Percentiles rank a stretch among this genome's conserved stretches.
phyloP scores from a whole-genome alignment of 2,329 filamentous ascomycete species.

The Aspergillus fijiensis region DNA sequence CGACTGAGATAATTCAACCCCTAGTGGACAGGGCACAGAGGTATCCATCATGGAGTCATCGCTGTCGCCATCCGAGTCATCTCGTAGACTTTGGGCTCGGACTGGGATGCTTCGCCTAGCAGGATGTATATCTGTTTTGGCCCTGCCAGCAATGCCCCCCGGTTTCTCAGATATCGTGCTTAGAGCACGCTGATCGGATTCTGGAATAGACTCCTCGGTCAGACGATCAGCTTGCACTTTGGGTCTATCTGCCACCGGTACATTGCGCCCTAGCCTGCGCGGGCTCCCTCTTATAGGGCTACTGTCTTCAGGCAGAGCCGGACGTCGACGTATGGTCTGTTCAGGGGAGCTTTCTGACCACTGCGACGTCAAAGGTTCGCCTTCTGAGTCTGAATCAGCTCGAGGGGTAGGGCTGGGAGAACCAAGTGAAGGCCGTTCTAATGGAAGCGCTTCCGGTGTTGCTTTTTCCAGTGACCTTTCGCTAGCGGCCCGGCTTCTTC shows the following conservation, averaged over 20 bases:
- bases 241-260: constrained; percentile 1
- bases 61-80: constrained; percentile 24
- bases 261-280: neutral
- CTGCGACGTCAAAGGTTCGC: constrained; percentile 9
- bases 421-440: constrained; percentile 1
- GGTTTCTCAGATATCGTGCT: neutral
- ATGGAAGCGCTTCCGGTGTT: neutral
- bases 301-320: constrained; percentile 30
- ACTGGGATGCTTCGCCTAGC: neutral
- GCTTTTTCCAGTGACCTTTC: neutral
- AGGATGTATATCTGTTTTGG: neutral
- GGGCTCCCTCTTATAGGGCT: constrained; percentile 21
- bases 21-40: constrained; percentile 34
- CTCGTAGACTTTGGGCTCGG: neutral
- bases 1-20: constrained; percentile 22
- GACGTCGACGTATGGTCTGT: constrained; percentile 8
- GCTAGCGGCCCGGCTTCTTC: constrained; percentile 4
- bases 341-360: constrained; percentile 22
- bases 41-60: constrained; percentile 39
- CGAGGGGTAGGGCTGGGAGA: constrained; percentile 15
- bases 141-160: neutral
- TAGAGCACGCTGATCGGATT: neutral
- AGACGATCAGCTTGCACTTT: neutral
- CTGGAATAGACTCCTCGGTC: neutral
- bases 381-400: constrained; percentile 20